Evolutionary conservation across 2,329 filamentous ascomycete species (phyloP), one percentile per base, ranked within the genome.

Genomic region (Alternaria tenuissima): DNA sequence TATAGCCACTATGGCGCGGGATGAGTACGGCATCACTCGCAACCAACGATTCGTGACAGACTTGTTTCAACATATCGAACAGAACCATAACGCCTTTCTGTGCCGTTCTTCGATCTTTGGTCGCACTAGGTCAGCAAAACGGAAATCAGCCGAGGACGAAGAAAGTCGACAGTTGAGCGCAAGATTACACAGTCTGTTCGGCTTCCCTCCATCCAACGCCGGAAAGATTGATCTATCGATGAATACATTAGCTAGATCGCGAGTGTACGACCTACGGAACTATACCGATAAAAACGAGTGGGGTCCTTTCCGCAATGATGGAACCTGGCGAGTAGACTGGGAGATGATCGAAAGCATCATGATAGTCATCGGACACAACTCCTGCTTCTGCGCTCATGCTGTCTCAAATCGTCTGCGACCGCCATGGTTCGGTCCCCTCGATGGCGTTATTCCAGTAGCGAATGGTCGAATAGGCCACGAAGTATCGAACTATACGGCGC

Each of bases 301-400:
- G 91, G 91, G 91, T 0, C 91, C 91, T 0, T 94, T 92, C 69
- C 79, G 85, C 70, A 80, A 86, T 51, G 90, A 93, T 70, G 86
- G 85, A 1, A 84, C 81, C 3, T 83, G 83, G 53, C 76, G 78
- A 5, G 88, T 92, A 0, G 91, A 94, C 76, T 94, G 91, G 91
- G 90, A 94, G 76, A 92, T 91, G 79, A 79, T 93, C 11, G 91
- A 94, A 76, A 88, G 89, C 8, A 86, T 93, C 55, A 86, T 93
- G 82, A 81, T 93, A 4, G 87, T 90, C 2, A 76, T 94, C 4
- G 85, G 85, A 4, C 83, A 85, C 71, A 93, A 92, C 71, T 81
- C 73, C 0, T 61, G 65, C 5, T 58, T 70, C 14, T 76, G 72
- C 52, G 73, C 70, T 53, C 66, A 69, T 20, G 52, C 68, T 1